Evolutionary conservation across 257 asterid species (phyloP).

Genomic region (Ophiorrhiza pumila): DNA sequence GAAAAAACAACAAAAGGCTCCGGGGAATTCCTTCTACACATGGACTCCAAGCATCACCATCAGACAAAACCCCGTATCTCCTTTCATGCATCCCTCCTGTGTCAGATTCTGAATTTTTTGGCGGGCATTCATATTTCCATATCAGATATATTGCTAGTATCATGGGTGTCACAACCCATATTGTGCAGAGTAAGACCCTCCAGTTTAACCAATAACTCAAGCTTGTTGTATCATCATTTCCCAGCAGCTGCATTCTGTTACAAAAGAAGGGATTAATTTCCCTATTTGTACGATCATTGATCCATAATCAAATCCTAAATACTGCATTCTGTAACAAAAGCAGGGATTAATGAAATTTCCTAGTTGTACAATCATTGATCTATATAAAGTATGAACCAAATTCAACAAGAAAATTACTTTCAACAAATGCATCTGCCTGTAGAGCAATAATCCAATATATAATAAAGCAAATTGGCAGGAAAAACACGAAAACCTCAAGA

Average conservation of each 20-base stretch:
- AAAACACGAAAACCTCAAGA: not conserved
- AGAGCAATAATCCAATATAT: not conserved
- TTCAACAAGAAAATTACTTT: not conserved
- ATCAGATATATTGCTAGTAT: constrained; percentile 40
- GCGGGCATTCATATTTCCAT: constrained; percentile 62
- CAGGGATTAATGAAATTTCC: constrained; percentile 5
- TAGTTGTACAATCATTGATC: not conserved
- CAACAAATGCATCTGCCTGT: too few species aligned
- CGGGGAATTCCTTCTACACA: constrained; percentile 60
- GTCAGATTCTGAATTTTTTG: constrained; percentile 28
- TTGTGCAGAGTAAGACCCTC: constrained; percentile 67
- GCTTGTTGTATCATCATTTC: constrained; percentile 46
- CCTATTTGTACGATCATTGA: not conserved
- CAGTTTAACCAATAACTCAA: constrained; percentile 86
- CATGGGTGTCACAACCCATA: constrained; percentile 63
- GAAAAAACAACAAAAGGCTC: constrained; percentile 46
- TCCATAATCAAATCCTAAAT: not conserved
- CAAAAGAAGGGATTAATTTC: constrained; percentile 13
- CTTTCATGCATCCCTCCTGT: constrained; percentile 25
- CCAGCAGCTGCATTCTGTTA: constrained; percentile 64
- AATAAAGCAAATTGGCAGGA: not conserved
- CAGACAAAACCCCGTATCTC: constrained; percentile 15
- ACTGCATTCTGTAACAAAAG: constrained; percentile 57
- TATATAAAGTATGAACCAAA: not conserved
- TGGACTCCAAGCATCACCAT: constrained; percentile 74